Base-by-base conservation (phyloP, 768 basidiomycete genomes). In the Rhodotorula diobovata region DNA sequence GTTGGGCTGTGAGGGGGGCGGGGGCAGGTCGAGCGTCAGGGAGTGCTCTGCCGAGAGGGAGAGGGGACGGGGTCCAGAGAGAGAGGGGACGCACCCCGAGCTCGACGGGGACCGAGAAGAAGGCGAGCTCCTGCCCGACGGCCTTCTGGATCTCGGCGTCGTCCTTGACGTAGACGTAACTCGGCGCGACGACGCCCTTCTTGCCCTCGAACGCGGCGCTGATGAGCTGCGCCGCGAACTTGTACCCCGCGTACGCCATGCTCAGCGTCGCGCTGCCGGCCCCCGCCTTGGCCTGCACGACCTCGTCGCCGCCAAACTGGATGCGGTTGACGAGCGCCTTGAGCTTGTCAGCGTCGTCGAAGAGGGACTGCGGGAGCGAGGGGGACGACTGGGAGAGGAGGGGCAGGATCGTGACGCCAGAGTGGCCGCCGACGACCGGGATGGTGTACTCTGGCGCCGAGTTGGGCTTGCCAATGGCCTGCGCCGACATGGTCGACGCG, bases 271-370 rank as follows among this genome's bases (percentile, higher is more conserved):
- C 94, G 43, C 91, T 93, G 56, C 96, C 96, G 63, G 88, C 87
- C 75, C 88, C 88, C 77, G 91, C 89, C 84, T 99, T 99, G 55
- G 96, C 96, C 83, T 96, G 90, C 80, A 98, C 95, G 78, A 98
- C 94, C 82, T 98, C 94, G 77, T 96, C 94, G 68, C 93, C 94
- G 67, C 94, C 94, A 78, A 90, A 96, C 81, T 95, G 93, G 77
- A 96, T 91, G 75, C 91, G 89, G 67, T 91, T 84, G 59, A 90
- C 84, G 61, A 97, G 85, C 23, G 84, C 81, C 37, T 87, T 86
- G 77, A 87, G 80, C 67, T 73, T 71, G 61, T 77, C 77, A 2
- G 59, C 59, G 61, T 84, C 80, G 46, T 51, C 68, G 65, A 77
- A 82, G 60, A 81, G 76, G 78, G 96, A 82, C 75, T 86, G 80